A percentile compares a stretch with the other conserved stretches of the same genome.
phyloP scores from a whole-genome alignment of 169 alveolate genomes.

The Eimeria falciformis region DNA sequence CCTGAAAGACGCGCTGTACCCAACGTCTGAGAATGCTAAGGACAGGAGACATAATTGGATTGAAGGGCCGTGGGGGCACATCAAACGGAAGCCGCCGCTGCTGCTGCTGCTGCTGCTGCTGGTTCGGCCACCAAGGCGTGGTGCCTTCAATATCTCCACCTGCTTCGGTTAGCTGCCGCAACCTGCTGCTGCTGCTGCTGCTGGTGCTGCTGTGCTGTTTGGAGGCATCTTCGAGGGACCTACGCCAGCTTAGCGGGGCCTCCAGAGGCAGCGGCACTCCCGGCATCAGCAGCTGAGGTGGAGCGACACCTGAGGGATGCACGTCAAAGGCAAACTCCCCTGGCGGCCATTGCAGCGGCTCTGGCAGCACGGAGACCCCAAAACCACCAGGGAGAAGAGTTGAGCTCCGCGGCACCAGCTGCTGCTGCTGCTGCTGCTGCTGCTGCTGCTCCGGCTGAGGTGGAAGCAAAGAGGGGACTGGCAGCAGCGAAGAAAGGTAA shows the following conservation, averaged over 20 bases:
- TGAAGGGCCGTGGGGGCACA: slow-evolving; percentile 28
- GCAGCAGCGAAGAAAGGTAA: slow-evolving; percentile 38
- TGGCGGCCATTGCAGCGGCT: slow-evolving; percentile 13
- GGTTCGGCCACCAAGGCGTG: slow-evolving; percentile 54
- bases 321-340: background rate
- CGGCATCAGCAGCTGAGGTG: slow-evolving; percentile 23
- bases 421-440: slow-evolving; percentile 46
- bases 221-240: background rate
- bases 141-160: slow-evolving; percentile 39
- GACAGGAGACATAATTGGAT: slow-evolving; percentile 63
- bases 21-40: slow-evolving; percentile 20
- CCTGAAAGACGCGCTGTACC: slow-evolving; percentile 63
- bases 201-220: slow-evolving; percentile 24
- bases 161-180: background rate
- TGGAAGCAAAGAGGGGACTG: slow-evolving; percentile 12
- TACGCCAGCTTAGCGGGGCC: slow-evolving; percentile 58
- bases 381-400: background rate
- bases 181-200: slow-evolving; percentile 48
- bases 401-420: slow-evolving; percentile 15
- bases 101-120: slow-evolving; percentile 63
- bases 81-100: slow-evolving; percentile 32
- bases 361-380: slow-evolving; percentile 17
- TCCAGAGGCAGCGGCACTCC: slow-evolving; percentile 53
- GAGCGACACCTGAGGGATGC: background rate
- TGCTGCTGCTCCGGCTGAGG: slow-evolving; percentile 47